These are phyloP conservation scores for Arachis hypogaea DNA, from an alignment of 306 rosid genomes.

Conservation along the genomic window DNA sequence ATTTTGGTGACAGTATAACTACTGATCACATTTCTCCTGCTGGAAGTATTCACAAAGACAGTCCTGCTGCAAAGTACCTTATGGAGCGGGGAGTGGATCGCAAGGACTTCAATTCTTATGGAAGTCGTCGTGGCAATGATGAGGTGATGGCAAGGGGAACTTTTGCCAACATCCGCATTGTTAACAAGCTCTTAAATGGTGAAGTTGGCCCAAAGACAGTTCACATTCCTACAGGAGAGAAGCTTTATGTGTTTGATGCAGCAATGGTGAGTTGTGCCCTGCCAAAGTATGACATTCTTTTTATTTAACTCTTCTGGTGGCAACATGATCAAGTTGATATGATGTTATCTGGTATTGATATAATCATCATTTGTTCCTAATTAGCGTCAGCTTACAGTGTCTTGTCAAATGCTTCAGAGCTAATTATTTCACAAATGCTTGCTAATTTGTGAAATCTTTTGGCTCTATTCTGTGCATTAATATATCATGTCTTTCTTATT, in stretches of 20 bases:
- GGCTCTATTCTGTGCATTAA: background rate
- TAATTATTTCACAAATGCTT: background rate
- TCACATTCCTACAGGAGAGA: slow-evolving; percentile 94
- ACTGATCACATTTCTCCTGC: slow-evolving; percentile 99
- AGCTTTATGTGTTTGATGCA: slow-evolving; percentile 89
- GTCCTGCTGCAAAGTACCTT: slow-evolving; percentile 93
- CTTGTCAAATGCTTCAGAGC: background rate
- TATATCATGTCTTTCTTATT: slow-evolving; percentile 19
- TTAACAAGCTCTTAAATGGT: slow-evolving; percentile 94
- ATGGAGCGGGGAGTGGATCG: slow-evolving; percentile 81
- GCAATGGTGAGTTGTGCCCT: slow-evolving; percentile 65
- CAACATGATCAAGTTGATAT: background rate
- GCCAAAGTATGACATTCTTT: background rate
- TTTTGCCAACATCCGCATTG: slow-evolving; percentile 95
- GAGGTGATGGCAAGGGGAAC: slow-evolving; percentile 99
- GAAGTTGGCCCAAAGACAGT: slow-evolving; percentile 94
- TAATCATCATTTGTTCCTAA: slow-evolving; percentile 12
- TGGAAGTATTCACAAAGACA: slow-evolving; percentile 93
- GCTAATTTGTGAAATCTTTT: background rate
- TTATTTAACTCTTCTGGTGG: background rate
- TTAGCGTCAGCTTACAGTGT: slow-evolving; percentile 4
- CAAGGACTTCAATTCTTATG: slow-evolving; percentile 96
- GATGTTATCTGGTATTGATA: slow-evolving; percentile 3
- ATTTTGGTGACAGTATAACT: slow-evolving; percentile 96
- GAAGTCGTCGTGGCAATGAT: slow-evolving; percentile 99